Percentiles rank a stretch among this genome's conserved stretches.
Evolutionary conservation across 176 grass and related monocot genomes (phyloP).

Genomic region (Juncus effusus): DNA sequence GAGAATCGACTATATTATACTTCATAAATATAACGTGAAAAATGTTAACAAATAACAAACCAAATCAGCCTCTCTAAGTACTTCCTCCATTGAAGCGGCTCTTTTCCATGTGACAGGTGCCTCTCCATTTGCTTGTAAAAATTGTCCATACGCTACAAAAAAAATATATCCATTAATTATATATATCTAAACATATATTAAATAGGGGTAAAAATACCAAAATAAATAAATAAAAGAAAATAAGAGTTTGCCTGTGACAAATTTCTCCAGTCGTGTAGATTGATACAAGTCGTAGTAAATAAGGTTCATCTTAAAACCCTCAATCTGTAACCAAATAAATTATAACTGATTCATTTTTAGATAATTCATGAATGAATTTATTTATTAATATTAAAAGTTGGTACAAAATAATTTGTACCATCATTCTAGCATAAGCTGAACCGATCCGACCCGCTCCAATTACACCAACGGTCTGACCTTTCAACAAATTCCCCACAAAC

Average conservation of each 20-base stretch:
- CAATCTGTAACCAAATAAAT: conserved; percentile 43
- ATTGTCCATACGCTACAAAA: conserved; percentile 62
- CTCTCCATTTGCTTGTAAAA: conserved; percentile 89
- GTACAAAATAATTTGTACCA: conserved; percentile 37
- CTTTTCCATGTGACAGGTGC: conserved; percentile 87
- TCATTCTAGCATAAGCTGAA: conserved; percentile 92
- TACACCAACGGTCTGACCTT: conserved; percentile 85
- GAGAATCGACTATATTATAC: not conserved
- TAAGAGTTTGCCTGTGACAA: conserved; percentile 67
- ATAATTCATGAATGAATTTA: conserved; percentile 11
- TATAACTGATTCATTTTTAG: not conserved
- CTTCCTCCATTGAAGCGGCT: conserved; percentile 92
- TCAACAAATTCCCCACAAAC: conserved; percentile 93
- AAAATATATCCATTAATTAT: not conserved
- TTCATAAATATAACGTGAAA: not conserved
- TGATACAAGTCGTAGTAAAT: conserved; percentile 98
- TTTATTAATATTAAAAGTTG: conserved; percentile 10
- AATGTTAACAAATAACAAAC: conserved; percentile 29
- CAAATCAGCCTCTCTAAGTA: conserved; percentile 89
- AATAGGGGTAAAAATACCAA: not conserved
- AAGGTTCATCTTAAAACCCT: conserved; percentile 98
- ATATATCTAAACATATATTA: not conserved
- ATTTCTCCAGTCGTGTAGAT: conserved; percentile 84
- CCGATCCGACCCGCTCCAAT: conserved; percentile 93
- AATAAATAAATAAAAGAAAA: not conserved